Conservation (phyloP, 192 early-diverging fungal genomes). For the Coemansia sp. region DNA sequence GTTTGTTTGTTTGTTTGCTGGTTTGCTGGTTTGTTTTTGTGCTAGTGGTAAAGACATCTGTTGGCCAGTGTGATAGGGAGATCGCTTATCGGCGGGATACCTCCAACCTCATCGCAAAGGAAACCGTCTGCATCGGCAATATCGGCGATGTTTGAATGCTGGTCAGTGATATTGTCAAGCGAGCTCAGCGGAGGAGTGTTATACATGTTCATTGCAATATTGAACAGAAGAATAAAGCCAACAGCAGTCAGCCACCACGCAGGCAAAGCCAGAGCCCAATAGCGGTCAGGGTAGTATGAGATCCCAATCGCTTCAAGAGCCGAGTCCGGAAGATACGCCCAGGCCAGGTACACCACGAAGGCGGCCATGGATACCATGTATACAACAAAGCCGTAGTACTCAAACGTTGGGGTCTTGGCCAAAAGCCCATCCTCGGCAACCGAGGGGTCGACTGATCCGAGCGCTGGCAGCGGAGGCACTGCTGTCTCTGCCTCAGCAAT, state of each 20-base stretch:
- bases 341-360: slow-evolving; percentile 75
- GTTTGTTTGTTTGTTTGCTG: neutral
- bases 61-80: slow-evolving; percentile 69
- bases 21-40: neutral
- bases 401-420: slow-evolving; percentile 73
- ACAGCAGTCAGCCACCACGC: slow-evolving; percentile 75
- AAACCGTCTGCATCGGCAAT: slow-evolving; percentile 24
- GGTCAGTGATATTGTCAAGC: slow-evolving; percentile 73
- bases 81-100: slow-evolving; percentile 49
- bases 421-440: slow-evolving; percentile 18
- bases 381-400: slow-evolving; percentile 88
- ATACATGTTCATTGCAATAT: slow-evolving; percentile 75
- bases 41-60: slow-evolving; percentile 65
- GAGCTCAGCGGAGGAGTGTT: slow-evolving; percentile 77
- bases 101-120: slow-evolving; percentile 39
- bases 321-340: slow-evolving; percentile 85
- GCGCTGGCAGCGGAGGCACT: neutral
- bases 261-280: slow-evolving; percentile 83
- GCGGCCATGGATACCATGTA: slow-evolving; percentile 78
- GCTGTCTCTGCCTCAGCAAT: neutral
- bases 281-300: slow-evolving; percentile 84
- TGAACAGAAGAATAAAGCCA: slow-evolving; percentile 72
- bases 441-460: slow-evolving; percentile 14
- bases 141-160: slow-evolving; percentile 20
- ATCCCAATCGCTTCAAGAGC: slow-evolving; percentile 69